phyloP scores from a whole-genome alignment of 352 stramenopile species.

The Phytophthora tubulina region DNA sequence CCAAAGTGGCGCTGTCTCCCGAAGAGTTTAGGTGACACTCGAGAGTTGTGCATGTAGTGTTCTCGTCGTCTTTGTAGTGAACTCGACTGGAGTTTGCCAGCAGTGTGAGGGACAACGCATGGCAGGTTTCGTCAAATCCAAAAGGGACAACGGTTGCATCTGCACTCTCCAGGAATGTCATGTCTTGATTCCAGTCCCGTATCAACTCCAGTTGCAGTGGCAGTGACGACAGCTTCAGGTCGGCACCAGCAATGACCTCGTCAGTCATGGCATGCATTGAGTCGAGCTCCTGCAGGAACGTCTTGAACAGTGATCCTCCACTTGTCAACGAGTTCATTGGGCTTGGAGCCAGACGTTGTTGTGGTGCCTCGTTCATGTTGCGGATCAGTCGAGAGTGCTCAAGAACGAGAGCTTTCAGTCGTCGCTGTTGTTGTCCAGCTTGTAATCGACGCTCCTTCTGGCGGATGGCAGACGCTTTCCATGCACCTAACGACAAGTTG shows the following conservation, averaged over 20 bases:
- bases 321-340: not conserved
- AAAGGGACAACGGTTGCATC: conserved; percentile 21
- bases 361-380: conserved; percentile 10
- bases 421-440: conserved; percentile 15
- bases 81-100: not conserved
- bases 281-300: conserved; percentile 22
- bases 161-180: conserved; percentile 12
- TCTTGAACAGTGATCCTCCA: conserved; percentile 8
- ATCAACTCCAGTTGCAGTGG: conserved; percentile 7
- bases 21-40: not conserved
- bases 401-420: conserved; percentile 2
- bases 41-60: not conserved
- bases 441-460: conserved; percentile 23
- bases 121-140: conserved; percentile 5
- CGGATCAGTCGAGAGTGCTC: conserved; percentile 6
- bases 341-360: not conserved
- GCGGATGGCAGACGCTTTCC: conserved; percentile 2
- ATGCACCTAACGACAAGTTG: not conserved
- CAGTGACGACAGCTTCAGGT: not conserved
- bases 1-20: not conserved
- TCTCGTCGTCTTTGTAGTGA: conserved; percentile 3
- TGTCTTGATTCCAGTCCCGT: not conserved
- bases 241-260: not conserved
- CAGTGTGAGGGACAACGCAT: not conserved
- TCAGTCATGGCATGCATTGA: conserved; percentile 23